phyloP scores from a whole-genome alignment of 2,329 filamentous ascomycete genomes.

The Cytospora schulzeri region DNA sequence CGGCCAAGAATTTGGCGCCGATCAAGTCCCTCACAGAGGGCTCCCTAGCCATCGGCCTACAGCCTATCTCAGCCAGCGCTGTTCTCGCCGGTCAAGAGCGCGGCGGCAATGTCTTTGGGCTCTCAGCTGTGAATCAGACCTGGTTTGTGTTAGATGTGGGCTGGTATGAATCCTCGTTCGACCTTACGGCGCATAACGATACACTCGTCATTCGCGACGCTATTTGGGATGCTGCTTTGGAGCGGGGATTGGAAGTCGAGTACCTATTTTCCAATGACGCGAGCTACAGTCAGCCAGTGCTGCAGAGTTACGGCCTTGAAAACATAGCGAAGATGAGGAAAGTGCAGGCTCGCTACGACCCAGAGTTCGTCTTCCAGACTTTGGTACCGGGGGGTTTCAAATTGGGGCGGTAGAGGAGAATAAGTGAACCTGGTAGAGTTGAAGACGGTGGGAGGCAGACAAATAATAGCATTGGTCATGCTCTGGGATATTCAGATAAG shows the following conservation, averaged over 20 bases:
- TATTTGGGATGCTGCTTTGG: slow-evolving; percentile 27
- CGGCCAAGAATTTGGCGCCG: slow-evolving; percentile 33
- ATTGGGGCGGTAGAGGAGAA: not conserved
- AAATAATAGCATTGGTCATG: too few relatives aligned
- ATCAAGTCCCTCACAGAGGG: slow-evolving; percentile 33
- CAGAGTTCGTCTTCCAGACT: not conserved
- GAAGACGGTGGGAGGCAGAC: too few relatives aligned
- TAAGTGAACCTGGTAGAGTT: too few relatives aligned
- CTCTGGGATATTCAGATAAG: too few relatives aligned
- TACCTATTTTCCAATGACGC: slow-evolving; percentile 32
- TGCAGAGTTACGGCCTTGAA: not conserved
- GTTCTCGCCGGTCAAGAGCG: slow-evolving; percentile 32
- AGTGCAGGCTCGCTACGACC: not conserved
- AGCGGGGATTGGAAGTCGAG: slow-evolving; percentile 29
- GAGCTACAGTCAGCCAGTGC: not conserved
- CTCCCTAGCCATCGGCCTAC: slow-evolving; percentile 36
- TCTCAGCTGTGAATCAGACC: slow-evolving; percentile 35
- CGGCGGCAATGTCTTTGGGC: slow-evolving; percentile 37
- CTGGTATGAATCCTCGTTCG: slow-evolving; percentile 34
- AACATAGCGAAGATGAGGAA: not conserved
- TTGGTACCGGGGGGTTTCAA: not conserved
- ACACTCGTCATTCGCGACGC: too few relatives aligned
- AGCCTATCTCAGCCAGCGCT: slow-evolving; percentile 37
- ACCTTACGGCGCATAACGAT: slow-evolving; percentile 29
- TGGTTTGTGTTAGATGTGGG: slow-evolving; percentile 36